Evolutionary conservation across 148 eudicot genomes (phyloP).

Genomic region (Gaultheria prostrata): DNA sequence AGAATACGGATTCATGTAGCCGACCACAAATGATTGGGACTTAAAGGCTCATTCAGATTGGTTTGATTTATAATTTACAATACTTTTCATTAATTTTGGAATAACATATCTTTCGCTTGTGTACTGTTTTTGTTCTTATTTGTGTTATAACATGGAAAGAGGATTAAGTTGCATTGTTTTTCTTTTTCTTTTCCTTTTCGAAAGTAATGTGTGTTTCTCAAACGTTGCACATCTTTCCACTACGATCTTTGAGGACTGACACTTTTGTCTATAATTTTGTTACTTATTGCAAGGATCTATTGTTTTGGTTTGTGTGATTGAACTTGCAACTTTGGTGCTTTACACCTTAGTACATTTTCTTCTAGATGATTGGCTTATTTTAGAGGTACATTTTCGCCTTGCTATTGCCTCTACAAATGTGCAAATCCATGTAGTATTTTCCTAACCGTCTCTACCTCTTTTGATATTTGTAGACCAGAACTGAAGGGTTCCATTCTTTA

Average conservation of each 20-base stretch:
- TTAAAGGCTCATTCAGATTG: too few species aligned
- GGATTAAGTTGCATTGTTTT: background rate
- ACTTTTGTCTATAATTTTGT: background rate
- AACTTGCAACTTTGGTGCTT: background rate
- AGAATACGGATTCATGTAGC: too few species aligned
- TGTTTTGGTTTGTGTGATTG: constrained; percentile 1
- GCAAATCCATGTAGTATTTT: background rate
- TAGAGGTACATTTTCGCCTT: background rate
- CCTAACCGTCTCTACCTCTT: constrained; percentile 1
- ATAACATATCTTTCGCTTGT: too few species aligned
- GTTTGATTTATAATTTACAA: too few species aligned
- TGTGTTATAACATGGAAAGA: too few species aligned
- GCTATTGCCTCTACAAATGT: background rate
- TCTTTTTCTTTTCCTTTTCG: background rate
- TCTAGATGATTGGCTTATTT: background rate
- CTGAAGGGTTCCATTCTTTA: constrained; percentile 76
- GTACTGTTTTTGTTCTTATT: too few species aligned
- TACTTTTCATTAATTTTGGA: too few species aligned
- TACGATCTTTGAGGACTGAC: background rate
- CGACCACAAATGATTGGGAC: too few species aligned
- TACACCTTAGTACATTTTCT: background rate
- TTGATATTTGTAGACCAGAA: constrained; percentile 76
- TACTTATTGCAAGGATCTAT: background rate
- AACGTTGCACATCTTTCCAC: background rate
- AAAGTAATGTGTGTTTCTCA: background rate